These are phyloP conservation scores for Suhomyces sp. DNA, from an alignment of 805 yeast genomes.

Conservation along the genomic window DNA sequence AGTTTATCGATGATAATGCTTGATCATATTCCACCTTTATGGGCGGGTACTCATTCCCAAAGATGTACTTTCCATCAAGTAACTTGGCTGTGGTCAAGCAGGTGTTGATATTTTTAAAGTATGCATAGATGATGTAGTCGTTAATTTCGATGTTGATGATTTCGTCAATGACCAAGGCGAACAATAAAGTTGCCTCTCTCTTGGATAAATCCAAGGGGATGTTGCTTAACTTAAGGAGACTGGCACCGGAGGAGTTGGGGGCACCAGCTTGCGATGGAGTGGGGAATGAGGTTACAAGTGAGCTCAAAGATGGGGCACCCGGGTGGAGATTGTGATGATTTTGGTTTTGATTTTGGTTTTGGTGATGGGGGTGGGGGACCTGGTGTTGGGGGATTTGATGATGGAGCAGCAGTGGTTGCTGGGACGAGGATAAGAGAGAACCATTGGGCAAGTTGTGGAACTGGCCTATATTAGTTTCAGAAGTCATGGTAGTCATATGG, in stretches of 20 bases:
- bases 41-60: slow-evolving; percentile 37
- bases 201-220: slow-evolving; percentile 61
- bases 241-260: slow-evolving; percentile 13
- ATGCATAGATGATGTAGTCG: slow-evolving; percentile 34
- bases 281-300: slow-evolving; percentile 5
- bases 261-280: slow-evolving; percentile 10
- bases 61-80: slow-evolving; percentile 40
- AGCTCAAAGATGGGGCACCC: slow-evolving; percentile 5
- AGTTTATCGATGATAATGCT: slow-evolving; percentile 13
- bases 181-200: slow-evolving; percentile 67
- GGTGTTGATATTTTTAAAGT: slow-evolving; percentile 37
- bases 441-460: slow-evolving; percentile 11
- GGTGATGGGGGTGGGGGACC: slow-evolving; percentile 4
- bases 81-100: slow-evolving; percentile 41
- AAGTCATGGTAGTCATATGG: slow-evolving; percentile 15
- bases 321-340: too few relatives aligned
- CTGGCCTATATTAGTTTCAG: slow-evolving; percentile 13
- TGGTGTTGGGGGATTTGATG: slow-evolving; percentile 10
- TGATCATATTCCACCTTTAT: slow-evolving; percentile 37
- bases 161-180: slow-evolving; percentile 67
- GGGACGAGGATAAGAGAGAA: slow-evolving; percentile 1
- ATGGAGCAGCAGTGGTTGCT: slow-evolving; percentile 5
- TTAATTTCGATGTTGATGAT: slow-evolving; percentile 48
- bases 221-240: slow-evolving; percentile 41
- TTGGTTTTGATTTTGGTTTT: too few relatives aligned